Evolutionary conservation across 495 filamentous ascomycete species (phyloP), one percentile per base, ranked within the genome.

Genomic region (Aspergillus leporis): DNA sequence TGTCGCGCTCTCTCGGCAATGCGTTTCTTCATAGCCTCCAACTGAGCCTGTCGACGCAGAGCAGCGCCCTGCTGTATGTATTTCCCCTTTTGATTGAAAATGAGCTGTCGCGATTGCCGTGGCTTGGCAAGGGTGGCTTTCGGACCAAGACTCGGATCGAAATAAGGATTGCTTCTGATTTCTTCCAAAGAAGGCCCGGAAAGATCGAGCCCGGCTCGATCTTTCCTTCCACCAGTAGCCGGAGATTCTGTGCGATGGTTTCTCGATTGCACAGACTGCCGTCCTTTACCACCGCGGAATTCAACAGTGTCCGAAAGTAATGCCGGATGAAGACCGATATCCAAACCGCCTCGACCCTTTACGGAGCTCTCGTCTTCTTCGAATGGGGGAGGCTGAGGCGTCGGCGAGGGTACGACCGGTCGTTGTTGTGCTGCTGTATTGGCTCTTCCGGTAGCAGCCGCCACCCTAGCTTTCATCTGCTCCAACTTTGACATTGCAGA

Each of bases 21-120:
- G 47, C 90, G 82, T 78, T 87, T 90, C 72, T 97, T 97, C 88
- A 98, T 92, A 38, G 85, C 88, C 78, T 98, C 94, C 45, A 99
- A 78, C 64, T 89, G 88, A 25, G 88, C 91, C 73, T 96, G 91
- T 60, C 90, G 81, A 46, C 94, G 85, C 21, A 97, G 78, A 60
- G 91, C 92, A 69, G 89, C 91, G 2, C 90, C 95, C 70, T 97
- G 93, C 60, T 89, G 86, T 53, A 97, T 95, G 66, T 95, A 98
- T 82, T 97, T 97, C 51, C 94, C 94, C 70, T 96, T 96, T 65
- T 93, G 87, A 74, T 97, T 96, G 81, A 98, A 98, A 12, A 91
- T 71, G 19, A 98, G 82, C 63, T 91, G 85, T 45, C 89, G 85
- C 2, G 89, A 78, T 53, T 88, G 78, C 38, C 91, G 82, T 22